These are phyloP conservation scores for Setomelanomma holmii DNA, from an alignment of 2,329 filamentous ascomycete genomes.

Conservation along the genomic window DNA sequence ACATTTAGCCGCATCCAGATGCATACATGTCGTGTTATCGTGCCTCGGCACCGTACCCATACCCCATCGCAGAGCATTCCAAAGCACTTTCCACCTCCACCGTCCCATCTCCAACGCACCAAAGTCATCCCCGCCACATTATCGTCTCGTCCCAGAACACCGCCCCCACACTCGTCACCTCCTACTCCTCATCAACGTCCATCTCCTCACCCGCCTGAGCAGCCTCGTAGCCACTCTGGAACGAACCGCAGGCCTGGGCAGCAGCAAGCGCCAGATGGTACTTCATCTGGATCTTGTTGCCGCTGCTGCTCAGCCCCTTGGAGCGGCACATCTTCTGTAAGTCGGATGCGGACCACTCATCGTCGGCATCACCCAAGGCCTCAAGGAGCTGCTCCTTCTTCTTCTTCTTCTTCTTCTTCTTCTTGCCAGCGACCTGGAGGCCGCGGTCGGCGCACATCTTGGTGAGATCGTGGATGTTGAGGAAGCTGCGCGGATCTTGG, in stretches of 20 bases:
- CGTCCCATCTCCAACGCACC: not conserved
- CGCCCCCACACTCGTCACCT: conserved; percentile 4
- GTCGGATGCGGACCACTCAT: conserved; percentile 20
- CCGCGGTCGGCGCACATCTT: conserved; percentile 29
- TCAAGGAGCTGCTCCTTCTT: conserved; percentile 27
- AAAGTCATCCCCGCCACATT: conserved; percentile 3
- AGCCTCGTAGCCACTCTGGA: conserved; percentile 13
- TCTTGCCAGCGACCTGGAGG: conserved; percentile 15
- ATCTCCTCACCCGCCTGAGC: conserved; percentile 4
- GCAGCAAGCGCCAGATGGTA: conserved; percentile 35
- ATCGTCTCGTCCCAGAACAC: not conserved
- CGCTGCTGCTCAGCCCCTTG: conserved; percentile 27
- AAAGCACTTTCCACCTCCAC: not conserved
- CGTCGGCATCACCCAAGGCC: conserved; percentile 31
- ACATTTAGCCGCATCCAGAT: not conserved
- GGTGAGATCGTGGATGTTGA: conserved; percentile 29
- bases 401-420: conserved; percentile 24
- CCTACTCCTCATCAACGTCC: conserved; percentile 9
- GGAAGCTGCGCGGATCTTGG: conserved; percentile 32
- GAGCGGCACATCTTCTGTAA: conserved; percentile 31
- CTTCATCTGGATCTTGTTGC: conserved; percentile 31
- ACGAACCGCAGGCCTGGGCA: conserved; percentile 26
- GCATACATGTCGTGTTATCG: not conserved
- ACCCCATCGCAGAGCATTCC: not conserved
- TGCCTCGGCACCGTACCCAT: not conserved